Conservation (phyloP, 257 asterid genomes). For the Striga asiatica region DNA sequence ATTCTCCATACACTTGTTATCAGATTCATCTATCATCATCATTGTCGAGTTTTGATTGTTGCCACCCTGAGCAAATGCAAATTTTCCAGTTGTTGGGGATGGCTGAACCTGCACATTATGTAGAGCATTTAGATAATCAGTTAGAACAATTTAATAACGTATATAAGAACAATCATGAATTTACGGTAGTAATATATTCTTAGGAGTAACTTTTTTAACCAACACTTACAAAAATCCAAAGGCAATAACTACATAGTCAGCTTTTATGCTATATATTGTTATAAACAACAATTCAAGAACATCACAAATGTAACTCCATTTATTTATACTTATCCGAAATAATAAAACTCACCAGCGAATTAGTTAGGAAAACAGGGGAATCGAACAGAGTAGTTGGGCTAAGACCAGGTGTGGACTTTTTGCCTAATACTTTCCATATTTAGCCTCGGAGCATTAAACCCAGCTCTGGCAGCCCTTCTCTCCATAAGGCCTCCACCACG, state of each 20-base stretch:
- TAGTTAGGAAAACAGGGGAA: conserved; percentile 66
- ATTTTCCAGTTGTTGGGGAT: conserved; percentile 81
- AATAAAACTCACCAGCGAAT: conserved; percentile 43
- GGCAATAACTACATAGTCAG: no score
- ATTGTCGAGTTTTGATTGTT: conserved; percentile 25
- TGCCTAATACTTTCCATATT: conserved; percentile 52
- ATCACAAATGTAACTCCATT: no score
- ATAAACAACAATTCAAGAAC: no score
- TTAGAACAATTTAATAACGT: no score
- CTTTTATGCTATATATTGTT: no score
- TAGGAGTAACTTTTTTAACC: no score
- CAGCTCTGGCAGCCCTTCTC: conserved; percentile 81
- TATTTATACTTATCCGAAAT: background rate
- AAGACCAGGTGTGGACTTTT: conserved; percentile 56
- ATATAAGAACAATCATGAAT: no score
- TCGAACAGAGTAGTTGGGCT: conserved; percentile 81
- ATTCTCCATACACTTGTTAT: conserved; percentile 41
- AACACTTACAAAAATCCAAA: no score
- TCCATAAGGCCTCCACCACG: conserved; percentile 65
- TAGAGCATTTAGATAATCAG: background rate
- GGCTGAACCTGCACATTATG: conserved; percentile 24
- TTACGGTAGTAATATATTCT: no score
- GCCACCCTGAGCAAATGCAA: conserved; percentile 24
- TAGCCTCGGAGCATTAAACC: conserved; percentile 72
- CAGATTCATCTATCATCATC: conserved; percentile 23